Conservation (phyloP, 78 protist genomes). For the Abeoforma whisleri region DNA sequence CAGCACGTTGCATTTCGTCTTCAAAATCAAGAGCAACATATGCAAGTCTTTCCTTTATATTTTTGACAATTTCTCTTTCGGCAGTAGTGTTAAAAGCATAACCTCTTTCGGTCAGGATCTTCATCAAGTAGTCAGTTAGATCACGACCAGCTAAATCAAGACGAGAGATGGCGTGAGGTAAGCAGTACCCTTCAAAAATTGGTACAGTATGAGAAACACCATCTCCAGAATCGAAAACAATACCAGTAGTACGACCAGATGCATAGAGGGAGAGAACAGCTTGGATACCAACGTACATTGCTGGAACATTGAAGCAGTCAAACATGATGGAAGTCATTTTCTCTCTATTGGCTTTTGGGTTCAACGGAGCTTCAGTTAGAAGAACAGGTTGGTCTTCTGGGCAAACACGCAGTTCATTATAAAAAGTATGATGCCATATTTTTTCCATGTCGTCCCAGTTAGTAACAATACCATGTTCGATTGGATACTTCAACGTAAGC, state of each 20-base stretch:
- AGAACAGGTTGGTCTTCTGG: conserved; percentile 93
- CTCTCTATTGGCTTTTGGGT: conserved; percentile 88
- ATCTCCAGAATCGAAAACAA: conserved; percentile 95
- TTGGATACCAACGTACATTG: not conserved
- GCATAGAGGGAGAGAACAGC: conserved; percentile 43
- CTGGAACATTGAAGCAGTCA: conserved; percentile 85
- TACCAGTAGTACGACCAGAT: conserved; percentile 73
- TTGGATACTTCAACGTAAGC: conserved; percentile 66
- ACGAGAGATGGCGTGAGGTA: conserved; percentile 68
- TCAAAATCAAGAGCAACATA: conserved; percentile 48
- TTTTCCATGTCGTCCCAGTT: conserved; percentile 95
- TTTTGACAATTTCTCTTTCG: conserved; percentile 76
- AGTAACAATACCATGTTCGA: conserved; percentile 90
- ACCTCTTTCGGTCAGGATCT: conserved; percentile 68
- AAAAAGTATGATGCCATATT: conserved; percentile 90
- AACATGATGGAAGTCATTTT: conserved; percentile 80
- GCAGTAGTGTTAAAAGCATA: conserved; percentile 84
- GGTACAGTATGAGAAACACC: conserved; percentile 88
- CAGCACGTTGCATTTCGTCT: conserved; percentile 56
- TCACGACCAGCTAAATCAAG: conserved; percentile 74
- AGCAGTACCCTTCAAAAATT: conserved; percentile 78
- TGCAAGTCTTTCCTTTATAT: conserved; percentile 62
- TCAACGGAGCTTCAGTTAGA: conserved; percentile 86
- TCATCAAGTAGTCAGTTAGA: not conserved
- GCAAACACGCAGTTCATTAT: conserved; percentile 76